Base-by-base conservation (phyloP, 257 asterid species). In the Sherardia arvensis region DNA sequence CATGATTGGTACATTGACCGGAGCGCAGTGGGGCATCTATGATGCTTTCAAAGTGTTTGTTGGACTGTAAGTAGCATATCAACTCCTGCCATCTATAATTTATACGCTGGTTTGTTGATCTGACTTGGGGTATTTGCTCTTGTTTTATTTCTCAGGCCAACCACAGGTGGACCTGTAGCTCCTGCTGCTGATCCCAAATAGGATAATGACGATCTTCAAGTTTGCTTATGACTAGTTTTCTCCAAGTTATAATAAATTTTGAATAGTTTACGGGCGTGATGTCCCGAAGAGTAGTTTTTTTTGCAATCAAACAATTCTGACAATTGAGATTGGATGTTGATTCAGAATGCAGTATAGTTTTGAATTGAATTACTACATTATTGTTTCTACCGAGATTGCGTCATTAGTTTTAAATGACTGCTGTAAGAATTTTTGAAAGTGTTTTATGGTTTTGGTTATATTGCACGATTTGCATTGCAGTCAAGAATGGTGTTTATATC, bases 21-120 rank as follows among this genome's bases (percentile, higher is more conserved):
- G 89, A 68, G 83, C 81, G 29, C 95, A 89, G 72, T 89, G 96
- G 96, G 87, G 81, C 63, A 86, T 89, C 62, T 86, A 86, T 30
- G 95, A 86, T 64, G 78, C 94, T 3, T 86, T 72, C 79, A 84
- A 89, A 75, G 97, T 89, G 69, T 80, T 66, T 11, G 75, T 83
- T 56, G 94, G 94, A 47, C 77, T 84, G 93, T 88, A 75, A 81
- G 94, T 79, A 15, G 36, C n/a, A n/a, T n/a, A n/a, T n/a, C n/a
- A n/a, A n/a, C n/a, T n/a, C n/a, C n/a, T n/a, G n/a, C n/a, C n/a
- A n/a, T n/a, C n/a, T n/a, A n/a, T n/a, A n/a, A n/a, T n/a, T n/a
- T n/a, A n/a, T n/a, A n/a, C n/a, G n/a, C n/a, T n/a, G n/a, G n/a
- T n/a, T n/a, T n/a, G n/a, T n/a, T n/a, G 67, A 21, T 51, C 63